Evolutionary conservation across 1,284 basidiomycete genomes (phyloP).

Genomic region (Trametes hirsuta): DNA sequence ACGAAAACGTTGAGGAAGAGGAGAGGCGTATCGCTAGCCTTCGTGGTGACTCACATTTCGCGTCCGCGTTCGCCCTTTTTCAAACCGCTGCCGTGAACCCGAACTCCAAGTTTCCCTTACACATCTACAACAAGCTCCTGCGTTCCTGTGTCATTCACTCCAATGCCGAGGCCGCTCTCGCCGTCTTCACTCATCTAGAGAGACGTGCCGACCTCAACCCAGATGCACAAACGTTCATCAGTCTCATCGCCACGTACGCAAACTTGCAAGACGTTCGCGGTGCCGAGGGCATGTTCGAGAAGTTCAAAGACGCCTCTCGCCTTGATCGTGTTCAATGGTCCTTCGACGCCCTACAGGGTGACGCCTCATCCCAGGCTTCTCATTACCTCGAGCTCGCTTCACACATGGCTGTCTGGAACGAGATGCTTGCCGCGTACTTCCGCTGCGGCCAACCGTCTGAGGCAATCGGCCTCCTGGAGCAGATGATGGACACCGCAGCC

Average conservation of each 20-base stretch:
- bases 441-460: conserved; percentile 61
- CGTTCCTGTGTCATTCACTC: conserved; percentile 63
- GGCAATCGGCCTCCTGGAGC: conserved; percentile 72
- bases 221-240: conserved; percentile 51
- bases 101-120: conserved; percentile 39
- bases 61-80: conserved; percentile 74
- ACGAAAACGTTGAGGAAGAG: conserved; percentile 28
- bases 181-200: conserved; percentile 73
- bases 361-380: background rate
- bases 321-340: conserved; percentile 41
- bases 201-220: conserved; percentile 44
- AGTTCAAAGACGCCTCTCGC: conserved; percentile 52
- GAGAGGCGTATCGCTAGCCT: conserved; percentile 46
- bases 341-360: conserved; percentile 1
- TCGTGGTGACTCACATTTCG: conserved; percentile 70
- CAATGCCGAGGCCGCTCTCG: conserved; percentile 66
- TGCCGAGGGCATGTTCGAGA: conserved; percentile 70
- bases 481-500: conserved; percentile 65
- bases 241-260: conserved; percentile 67
- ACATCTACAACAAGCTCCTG: conserved; percentile 63
- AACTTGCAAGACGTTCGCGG: conserved; percentile 56
- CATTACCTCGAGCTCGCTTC: conserved; percentile 23
- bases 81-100: conserved; percentile 53
- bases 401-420: conserved; percentile 65
- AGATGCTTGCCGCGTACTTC: conserved; percentile 81